These are phyloP conservation scores for Cenchrus fungigraminus DNA, from an alignment of 176 grass and related monocot genomes.

Conservation along the genomic window DNA sequence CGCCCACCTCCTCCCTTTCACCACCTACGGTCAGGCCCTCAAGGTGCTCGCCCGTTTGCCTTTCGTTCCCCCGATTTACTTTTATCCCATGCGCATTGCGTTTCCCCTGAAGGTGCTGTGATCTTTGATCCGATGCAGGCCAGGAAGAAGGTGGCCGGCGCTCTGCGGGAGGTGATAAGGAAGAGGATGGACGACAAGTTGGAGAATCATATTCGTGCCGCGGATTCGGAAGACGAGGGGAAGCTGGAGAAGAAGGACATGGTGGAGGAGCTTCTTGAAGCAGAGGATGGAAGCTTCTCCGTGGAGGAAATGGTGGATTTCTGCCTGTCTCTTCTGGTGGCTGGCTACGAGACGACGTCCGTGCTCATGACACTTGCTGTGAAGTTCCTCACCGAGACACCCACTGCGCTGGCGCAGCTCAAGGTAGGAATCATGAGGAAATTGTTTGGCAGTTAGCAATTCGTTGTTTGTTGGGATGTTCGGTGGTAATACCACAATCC, in stretches of 20 bases:
- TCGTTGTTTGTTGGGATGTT: slow-evolving; percentile 27
- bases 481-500: slow-evolving; percentile 21
- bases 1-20: slow-evolving; percentile 81
- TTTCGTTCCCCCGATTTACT: no score
- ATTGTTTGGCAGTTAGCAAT: slow-evolving; percentile 14
- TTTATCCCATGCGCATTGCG: background rate
- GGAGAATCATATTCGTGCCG: background rate
- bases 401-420: slow-evolving; percentile 64
- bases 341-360: slow-evolving; percentile 91
- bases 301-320: slow-evolving; percentile 97
- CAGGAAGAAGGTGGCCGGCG: slow-evolving; percentile 85
- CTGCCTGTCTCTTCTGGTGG: slow-evolving; percentile 82
- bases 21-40: slow-evolving; percentile 87
- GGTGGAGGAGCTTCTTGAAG: slow-evolving; percentile 84
- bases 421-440: slow-evolving; percentile 47
- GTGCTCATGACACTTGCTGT: slow-evolving; percentile 92
- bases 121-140: slow-evolving; percentile 48
- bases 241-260: slow-evolving; percentile 71
- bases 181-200: slow-evolving; percentile 66
- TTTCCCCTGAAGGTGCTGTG: background rate
- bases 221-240: background rate
- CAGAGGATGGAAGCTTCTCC: slow-evolving; percentile 68
- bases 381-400: slow-evolving; percentile 90
- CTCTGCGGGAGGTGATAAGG: slow-evolving; percentile 82
- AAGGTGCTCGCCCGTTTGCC: slow-evolving; percentile 54